Evolutionary conservation across 352 stramenopile species (phyloP).

Genomic region (Pythium pectinolyticum): DNA sequence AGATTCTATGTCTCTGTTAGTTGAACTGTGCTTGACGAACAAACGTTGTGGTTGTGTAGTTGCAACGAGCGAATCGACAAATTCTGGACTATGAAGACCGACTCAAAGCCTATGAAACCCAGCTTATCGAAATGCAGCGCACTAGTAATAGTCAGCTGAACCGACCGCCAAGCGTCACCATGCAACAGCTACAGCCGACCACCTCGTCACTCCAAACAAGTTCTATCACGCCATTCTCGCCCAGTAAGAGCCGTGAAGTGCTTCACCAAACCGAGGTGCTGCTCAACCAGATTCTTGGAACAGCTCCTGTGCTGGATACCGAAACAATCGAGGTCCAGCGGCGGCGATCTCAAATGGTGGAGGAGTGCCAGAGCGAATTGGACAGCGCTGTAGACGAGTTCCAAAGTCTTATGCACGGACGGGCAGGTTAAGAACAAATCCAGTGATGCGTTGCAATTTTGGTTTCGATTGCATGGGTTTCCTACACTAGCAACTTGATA

Average conservation of each 20-base stretch:
- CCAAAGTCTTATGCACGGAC: slow-evolving; percentile 41
- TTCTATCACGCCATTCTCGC: slow-evolving; percentile 1
- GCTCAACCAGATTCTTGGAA: slow-evolving; percentile 42
- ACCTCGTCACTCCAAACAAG: too few species aligned
- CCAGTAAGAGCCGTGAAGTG: slow-evolving; percentile 48
- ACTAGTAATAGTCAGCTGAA: not conserved
- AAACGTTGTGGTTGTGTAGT: slow-evolving; percentile 12
- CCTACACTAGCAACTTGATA: slow-evolving; percentile 57
- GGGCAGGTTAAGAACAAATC: not conserved
- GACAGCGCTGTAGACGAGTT: slow-evolving; percentile 62
- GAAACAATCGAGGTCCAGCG: slow-evolving; percentile 38
- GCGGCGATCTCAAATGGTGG: slow-evolving; percentile 55
- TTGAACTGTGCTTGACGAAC: not conserved
- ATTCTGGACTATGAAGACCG: slow-evolving; percentile 53
- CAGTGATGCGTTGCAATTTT: not conserved
- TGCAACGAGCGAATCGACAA: slow-evolving; percentile 46
- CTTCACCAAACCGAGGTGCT: slow-evolving; percentile 57
- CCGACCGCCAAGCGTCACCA: not conserved
- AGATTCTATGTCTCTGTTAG: not conserved
- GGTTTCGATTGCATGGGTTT: slow-evolving; percentile 4
- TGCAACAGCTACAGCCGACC: not conserved
- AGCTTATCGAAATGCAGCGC: slow-evolving; percentile 43
- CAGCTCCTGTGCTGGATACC: slow-evolving; percentile 9
- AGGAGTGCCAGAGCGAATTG: slow-evolving; percentile 61
- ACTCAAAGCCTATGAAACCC: slow-evolving; percentile 44